Evolutionary conservation across 2,329 filamentous ascomycete species (phyloP).

Genomic region (Aspergillus udagawae): DNA sequence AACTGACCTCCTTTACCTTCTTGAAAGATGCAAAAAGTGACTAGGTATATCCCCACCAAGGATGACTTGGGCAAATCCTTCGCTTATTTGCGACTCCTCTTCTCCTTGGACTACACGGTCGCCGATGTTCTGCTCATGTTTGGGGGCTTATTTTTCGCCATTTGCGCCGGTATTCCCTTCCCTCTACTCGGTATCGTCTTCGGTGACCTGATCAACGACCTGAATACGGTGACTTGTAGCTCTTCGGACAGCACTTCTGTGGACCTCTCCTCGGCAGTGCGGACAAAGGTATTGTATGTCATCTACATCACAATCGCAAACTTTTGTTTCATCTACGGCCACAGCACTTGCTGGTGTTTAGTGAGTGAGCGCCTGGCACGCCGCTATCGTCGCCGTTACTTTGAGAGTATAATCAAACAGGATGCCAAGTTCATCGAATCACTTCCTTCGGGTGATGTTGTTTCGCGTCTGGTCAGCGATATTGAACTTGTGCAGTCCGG

Average conservation of each 20-base stretch:
- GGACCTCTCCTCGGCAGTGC: constrained; percentile 15
- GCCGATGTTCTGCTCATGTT: constrained; percentile 25
- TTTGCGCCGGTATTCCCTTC: constrained; percentile 36
- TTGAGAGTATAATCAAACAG: constrained; percentile 55
- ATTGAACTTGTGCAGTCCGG: constrained; percentile 64
- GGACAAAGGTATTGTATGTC: constrained; percentile 55
- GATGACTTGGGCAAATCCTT: constrained; percentile 16
- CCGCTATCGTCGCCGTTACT: constrained; percentile 58
- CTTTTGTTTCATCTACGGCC: constrained; percentile 61
- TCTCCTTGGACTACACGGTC: constrained; percentile 25
- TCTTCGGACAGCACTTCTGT: constrained; percentile 5
- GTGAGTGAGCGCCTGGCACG: constrained; percentile 61
- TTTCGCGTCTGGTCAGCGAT: constrained; percentile 60
- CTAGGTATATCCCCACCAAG: constrained; percentile 18
- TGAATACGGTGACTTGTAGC: constrained; percentile 31
- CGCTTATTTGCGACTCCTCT: constrained; percentile 21
- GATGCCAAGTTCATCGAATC: constrained; percentile 63
- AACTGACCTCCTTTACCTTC: background rate
- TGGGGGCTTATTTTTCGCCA: constrained; percentile 27
- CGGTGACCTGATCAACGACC: constrained; percentile 37
- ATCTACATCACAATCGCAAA: constrained; percentile 62
- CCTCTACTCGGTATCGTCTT: constrained; percentile 39
- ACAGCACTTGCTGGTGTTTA: constrained; percentile 61
- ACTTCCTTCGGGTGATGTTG: constrained; percentile 59
- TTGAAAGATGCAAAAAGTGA: constrained; percentile 8